Evolutionary conservation across 768 basidiomycete genomes (phyloP), one percentile per base, ranked within the genome.

Genomic region (Amanita muscaria): DNA sequence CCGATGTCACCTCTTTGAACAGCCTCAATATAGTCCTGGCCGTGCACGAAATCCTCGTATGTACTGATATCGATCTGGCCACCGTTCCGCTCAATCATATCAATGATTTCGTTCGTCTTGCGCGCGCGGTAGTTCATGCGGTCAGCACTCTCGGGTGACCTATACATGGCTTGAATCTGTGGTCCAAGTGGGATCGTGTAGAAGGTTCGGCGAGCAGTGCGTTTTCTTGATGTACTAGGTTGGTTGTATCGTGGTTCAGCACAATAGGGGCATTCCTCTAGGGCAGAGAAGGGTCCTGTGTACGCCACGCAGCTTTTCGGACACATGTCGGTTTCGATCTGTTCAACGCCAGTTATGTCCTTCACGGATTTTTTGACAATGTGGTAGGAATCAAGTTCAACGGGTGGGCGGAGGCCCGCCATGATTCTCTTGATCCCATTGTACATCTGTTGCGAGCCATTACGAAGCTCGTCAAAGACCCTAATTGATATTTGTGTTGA

Each of bases 1-100:
- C 35, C 40, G 29, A 72, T 63, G 1, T 51, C 44, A 0, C 42
- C 52, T 14, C 40, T 11, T 11, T 21, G 3, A 7, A 55, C 51
- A 25, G 55, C 50, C 1, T 59, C 39, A 0, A 70, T 48, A 36
- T 60, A 65, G 1, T 60, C 59, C 0, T 7, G 21, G 0, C 69
- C 67, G 40, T 53, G 49, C 23, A 52, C 59, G 2, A 69, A 38
- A 32, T 70, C 64, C 2, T 60, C 52, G 39, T 14, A 40, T 40
- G 19, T 6, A 40, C 4, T 27, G 14, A n/a, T 16, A 9, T n/a
- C 7, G 14, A 40, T 22, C 22, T 29, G 6, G 27, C 27, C 27
- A 29, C 27, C 27, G 27, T 29, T 29, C 27, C 12, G 6, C 27
- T 29, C 7, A 29, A 29, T 29, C 27, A 29, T 29, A 29, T 29